A percentile compares a stretch with the other conserved stretches of the same genome.
phyloP scores from a whole-genome alignment of 192 early-diverging fungal genomes.

The Linderina pennispora region DNA sequence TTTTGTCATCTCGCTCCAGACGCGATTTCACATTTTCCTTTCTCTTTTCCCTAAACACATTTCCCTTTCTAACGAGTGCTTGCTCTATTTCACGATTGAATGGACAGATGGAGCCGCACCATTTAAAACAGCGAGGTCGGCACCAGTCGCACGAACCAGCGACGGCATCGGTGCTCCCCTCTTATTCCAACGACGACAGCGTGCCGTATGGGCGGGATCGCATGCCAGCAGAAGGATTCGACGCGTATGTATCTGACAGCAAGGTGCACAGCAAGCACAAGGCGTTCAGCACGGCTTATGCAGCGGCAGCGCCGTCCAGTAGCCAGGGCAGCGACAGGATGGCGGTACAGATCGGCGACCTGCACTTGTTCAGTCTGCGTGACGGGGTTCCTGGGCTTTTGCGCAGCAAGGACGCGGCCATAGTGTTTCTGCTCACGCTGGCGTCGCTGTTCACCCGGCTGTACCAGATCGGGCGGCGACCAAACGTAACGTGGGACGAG shows the following conservation, averaged over 20 bases:
- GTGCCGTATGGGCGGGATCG: not conserved
- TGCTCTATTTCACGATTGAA: not conserved
- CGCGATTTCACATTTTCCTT: too few species aligned
- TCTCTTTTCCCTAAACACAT: not conserved
- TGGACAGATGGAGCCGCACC: slow-evolving; percentile 28
- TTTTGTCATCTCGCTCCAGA: too few species aligned
- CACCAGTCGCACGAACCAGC: slow-evolving; percentile 6
- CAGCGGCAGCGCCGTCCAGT: too few species aligned
- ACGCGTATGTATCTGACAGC: too few species aligned
- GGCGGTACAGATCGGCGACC: too few species aligned
- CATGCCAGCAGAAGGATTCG: too few species aligned
- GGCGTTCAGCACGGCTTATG: too few species aligned
- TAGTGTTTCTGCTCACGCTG: slow-evolving; percentile 52
- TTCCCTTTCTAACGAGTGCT: not conserved
- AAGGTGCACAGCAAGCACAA: too few species aligned
- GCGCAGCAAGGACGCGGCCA: slow-evolving; percentile 47
- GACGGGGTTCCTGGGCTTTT: slow-evolving; percentile 28
- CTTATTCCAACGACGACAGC: too few species aligned
- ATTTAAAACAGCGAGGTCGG: slow-evolving; percentile 37
- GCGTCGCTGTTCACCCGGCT: slow-evolving; percentile 62
- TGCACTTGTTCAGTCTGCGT: too few species aligned
- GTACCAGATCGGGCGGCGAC: slow-evolving; percentile 52
- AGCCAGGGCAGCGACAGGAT: too few species aligned
- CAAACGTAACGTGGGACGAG: slow-evolving; percentile 70
- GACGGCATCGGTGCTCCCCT: too few species aligned